phyloP scores from a whole-genome alignment of 805 yeast species.

The Candida orba region DNA sequence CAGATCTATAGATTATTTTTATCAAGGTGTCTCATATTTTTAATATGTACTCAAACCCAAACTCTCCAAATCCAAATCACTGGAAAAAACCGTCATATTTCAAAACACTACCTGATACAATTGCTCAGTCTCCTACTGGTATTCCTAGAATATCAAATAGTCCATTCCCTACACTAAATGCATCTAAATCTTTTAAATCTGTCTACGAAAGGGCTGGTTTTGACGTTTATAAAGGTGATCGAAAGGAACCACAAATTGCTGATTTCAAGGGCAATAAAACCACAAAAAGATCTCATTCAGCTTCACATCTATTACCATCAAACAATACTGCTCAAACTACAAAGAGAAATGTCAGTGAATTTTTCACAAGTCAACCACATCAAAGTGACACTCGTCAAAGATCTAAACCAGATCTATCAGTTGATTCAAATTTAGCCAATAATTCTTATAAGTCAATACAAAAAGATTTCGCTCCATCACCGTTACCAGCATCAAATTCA shows the following conservation, averaged over 20 bases:
- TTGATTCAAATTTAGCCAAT: slow-evolving; percentile 9
- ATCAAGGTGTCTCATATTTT: background rate
- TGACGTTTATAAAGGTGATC: slow-evolving; percentile 39
- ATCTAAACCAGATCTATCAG: background rate
- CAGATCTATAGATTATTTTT: background rate
- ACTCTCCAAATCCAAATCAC: background rate
- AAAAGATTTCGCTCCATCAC: background rate
- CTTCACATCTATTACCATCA: slow-evolving; percentile 5
- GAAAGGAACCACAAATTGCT: background rate
- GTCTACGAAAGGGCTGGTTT: slow-evolving; percentile 83
- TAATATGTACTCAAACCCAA: background rate
- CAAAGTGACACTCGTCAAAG: background rate
- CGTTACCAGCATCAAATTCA: background rate
- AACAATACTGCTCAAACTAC: background rate
- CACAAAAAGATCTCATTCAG: slow-evolving; percentile 10
- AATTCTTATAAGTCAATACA: background rate
- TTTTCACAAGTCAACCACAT: slow-evolving; percentile 1
- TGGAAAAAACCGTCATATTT: slow-evolving; percentile 19
- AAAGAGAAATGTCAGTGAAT: slow-evolving; percentile 18
- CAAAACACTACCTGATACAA: slow-evolving; percentile 21
- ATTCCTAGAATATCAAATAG: slow-evolving; percentile 28
- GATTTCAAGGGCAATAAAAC: slow-evolving; percentile 1
- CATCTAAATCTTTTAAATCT: slow-evolving; percentile 53
- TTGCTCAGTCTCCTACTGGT: slow-evolving; percentile 21
- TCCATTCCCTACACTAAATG: slow-evolving; percentile 65